Base-by-base conservation (phyloP, 148 eudicot genomes). In the Polygonum aviculare region DNA sequence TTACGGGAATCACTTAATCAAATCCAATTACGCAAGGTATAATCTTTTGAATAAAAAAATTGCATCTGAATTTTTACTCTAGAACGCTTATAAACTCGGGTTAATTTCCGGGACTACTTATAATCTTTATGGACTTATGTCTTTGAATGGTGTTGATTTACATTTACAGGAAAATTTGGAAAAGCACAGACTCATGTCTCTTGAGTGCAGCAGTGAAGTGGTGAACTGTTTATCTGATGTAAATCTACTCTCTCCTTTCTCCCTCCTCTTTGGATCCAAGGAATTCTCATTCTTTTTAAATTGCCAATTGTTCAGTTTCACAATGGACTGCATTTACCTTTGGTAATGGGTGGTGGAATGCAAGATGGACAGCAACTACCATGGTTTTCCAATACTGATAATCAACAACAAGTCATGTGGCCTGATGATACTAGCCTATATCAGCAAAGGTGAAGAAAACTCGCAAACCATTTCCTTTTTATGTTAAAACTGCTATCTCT, bases 171-270 rank as follows among this genome's bases (percentile, higher is more conserved):
- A 88, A 57, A 88, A 77, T 74, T 78, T 84, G 72, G 78, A 76
- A 49, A 88, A 84, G 70, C 90, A 90, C 39, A 86, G 85, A 52
- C 79, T 83, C 76, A 78, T 89, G 87, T 83, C 90, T 15, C 83
- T 87, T 74, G 97, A 90, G 77, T 88, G 94, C 87, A 84, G 81
- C 70, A 84, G 36, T 85, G 90, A 90, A 91, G 98, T 91, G 83
- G 69, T 59, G 54, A 73, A 47, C 59, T 52, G 45, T 71, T 75
- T 44, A 45, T 45, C 60, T 40, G 9, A 16, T n/a, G 39, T 5
- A 77, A 49, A 51, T 14, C 38, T 39, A 38, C 65, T n/a, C 70
- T 35, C 54, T 73, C 76, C 38, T 80, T 77, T 69, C 52, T 54
- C 31, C 48, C 22, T 55, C n/a, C 78, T 12, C 75, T 74, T 45